phyloP scores from a whole-genome alignment of 1,284 basidiomycete species.

The Caloboletus firmus region DNA sequence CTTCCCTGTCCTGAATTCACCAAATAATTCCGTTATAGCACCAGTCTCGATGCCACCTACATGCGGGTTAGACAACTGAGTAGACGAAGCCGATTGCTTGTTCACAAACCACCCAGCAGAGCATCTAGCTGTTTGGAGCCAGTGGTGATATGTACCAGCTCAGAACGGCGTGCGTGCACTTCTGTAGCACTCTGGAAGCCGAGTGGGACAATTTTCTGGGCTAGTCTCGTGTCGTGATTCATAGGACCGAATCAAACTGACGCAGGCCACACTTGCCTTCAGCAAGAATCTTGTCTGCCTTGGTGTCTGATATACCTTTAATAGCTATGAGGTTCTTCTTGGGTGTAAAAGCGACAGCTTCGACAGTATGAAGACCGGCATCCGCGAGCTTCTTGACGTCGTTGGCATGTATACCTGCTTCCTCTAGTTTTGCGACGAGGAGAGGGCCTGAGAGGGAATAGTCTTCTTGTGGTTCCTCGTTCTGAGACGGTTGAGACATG shows the following conservation, averaged over 20 bases:
- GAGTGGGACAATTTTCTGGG: slow-evolving; percentile 93
- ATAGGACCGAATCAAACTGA: slow-evolving; percentile 5
- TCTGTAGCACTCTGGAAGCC: slow-evolving; percentile 99
- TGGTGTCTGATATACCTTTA: slow-evolving; percentile 97
- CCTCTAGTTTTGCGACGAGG: slow-evolving; percentile 82
- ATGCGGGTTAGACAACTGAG: slow-evolving; percentile 15
- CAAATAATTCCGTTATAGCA: slow-evolving; percentile 97
- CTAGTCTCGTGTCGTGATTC: slow-evolving; percentile 43
- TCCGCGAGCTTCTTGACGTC: slow-evolving; percentile 97
- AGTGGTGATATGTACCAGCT: slow-evolving; percentile 96
- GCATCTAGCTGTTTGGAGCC: slow-evolving; percentile 97
- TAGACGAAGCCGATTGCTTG: slow-evolving; percentile 2
- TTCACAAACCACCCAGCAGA: slow-evolving; percentile 79
- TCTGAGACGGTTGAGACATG: slow-evolving; percentile 48
- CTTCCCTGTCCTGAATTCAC: slow-evolving; percentile 98
- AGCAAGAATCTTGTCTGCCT: slow-evolving; percentile 94
- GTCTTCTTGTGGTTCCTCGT: slow-evolving; percentile 55
- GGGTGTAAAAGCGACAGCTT: slow-evolving; percentile 95
- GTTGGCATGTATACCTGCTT: slow-evolving; percentile 86
- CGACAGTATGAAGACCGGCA: slow-evolving; percentile 91
- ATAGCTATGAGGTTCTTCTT: slow-evolving; percentile 91
- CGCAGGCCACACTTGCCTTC: slow-evolving; percentile 65
- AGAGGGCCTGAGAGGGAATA: slow-evolving; percentile 73
- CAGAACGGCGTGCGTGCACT: slow-evolving; percentile 92
- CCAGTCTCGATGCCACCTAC: slow-evolving; percentile 96